A percentile compares a stretch with the other conserved stretches of the same genome.
Evolutionary conservation across 2,329 filamentous ascomycete genomes (phyloP).

Genomic region (Clarireedia homoeocarpa): DNA sequence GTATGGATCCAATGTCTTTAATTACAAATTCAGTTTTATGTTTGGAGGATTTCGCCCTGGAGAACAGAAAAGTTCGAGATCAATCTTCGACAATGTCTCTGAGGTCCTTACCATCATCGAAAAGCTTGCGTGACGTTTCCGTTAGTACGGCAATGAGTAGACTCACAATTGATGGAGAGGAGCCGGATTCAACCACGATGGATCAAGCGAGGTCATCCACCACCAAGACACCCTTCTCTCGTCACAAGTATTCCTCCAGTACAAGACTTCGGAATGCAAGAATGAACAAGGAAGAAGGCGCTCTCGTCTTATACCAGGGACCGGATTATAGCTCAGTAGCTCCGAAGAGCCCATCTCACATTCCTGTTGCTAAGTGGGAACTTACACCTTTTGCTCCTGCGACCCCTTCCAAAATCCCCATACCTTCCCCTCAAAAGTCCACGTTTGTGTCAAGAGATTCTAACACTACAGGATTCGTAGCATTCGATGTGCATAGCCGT

Average conservation of each 20-base stretch:
- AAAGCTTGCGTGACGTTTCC: conserved; percentile 29
- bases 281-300: conserved; percentile 17
- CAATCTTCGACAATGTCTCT: conserved; percentile 25
- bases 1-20: conserved; percentile 37
- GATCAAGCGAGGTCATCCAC: conserved; percentile 12
- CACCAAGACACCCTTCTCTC: conserved; percentile 11
- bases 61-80: conserved; percentile 22
- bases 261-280: conserved; percentile 16
- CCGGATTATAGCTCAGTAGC: conserved; percentile 21
- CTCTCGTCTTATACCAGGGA: conserved; percentile 23
- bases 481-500: conserved; percentile 71
- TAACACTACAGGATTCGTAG: conserved; percentile 57
- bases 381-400: conserved; percentile 17
- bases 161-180: conserved; percentile 22
- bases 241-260: conserved; percentile 20
- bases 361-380: conserved; percentile 27
- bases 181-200: conserved; percentile 13
- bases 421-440: conserved; percentile 33
- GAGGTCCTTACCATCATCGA: conserved; percentile 15
- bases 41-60: conserved; percentile 19
- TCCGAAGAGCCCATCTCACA: conserved; percentile 29
- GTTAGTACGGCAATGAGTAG: conserved; percentile 32
- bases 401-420: conserved; percentile 36
- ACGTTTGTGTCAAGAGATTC: conserved; percentile 65
- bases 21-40: conserved; percentile 19